phyloP scores from a whole-genome alignment of 768 basidiomycete genomes.

The Mycena capillaripes region DNA sequence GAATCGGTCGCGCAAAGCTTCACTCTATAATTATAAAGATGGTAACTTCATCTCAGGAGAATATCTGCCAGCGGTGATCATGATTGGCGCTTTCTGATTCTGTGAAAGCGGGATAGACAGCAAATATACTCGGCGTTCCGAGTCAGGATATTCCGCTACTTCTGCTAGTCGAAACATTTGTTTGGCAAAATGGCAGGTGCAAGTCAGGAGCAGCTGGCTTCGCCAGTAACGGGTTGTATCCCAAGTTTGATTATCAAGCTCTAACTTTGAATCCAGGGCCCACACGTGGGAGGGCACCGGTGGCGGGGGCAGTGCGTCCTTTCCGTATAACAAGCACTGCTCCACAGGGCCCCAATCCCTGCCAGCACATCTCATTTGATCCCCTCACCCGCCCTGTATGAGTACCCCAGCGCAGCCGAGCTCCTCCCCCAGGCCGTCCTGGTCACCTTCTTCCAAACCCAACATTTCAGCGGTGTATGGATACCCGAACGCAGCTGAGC shows the following conservation, averaged over 20 bases:
- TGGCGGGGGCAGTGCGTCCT: conserved; percentile 7
- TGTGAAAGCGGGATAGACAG: background rate
- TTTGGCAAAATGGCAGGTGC: background rate
- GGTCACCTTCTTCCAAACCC: conserved; percentile 12
- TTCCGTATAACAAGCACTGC: conserved; percentile 10
- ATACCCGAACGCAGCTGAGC: background rate
- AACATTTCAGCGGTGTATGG: conserved; percentile 20
- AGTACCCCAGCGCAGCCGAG: too few relatives aligned
- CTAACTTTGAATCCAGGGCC: background rate
- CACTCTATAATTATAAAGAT: conserved; percentile 8
- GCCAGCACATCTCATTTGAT: conserved; percentile 9
- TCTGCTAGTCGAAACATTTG: background rate
- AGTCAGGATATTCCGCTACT: conserved; percentile 1
- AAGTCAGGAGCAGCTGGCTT: background rate
- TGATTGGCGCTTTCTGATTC: conserved; percentile 3
- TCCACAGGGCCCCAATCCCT: background rate
- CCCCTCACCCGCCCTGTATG: background rate
- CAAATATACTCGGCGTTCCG: background rate
- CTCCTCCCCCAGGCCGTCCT: too few relatives aligned
- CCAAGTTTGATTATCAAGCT: background rate
- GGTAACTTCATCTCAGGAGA: background rate
- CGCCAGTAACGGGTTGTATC: background rate
- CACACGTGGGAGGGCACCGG: background rate
- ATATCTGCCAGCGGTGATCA: conserved; percentile 8
- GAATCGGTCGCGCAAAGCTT: conserved; percentile 5